These are phyloP conservation scores for Pythium biforme DNA, from an alignment of 352 stramenopile genomes.

Conservation along the genomic window DNA sequence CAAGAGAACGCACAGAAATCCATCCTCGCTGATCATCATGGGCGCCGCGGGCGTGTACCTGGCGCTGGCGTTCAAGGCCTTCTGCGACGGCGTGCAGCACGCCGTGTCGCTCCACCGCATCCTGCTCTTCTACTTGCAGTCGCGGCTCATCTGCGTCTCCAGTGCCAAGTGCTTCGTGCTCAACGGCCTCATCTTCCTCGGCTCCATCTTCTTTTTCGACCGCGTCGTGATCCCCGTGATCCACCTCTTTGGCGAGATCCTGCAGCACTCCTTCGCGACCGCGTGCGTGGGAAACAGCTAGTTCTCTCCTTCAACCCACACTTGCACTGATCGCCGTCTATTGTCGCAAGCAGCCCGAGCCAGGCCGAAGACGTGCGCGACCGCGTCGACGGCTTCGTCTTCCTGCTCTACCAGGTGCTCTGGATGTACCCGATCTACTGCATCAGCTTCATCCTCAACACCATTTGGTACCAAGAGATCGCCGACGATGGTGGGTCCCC, in stretches of 20 bases:
- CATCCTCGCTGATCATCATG: slow-evolving; percentile 3
- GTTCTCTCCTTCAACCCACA: no score
- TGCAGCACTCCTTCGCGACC: slow-evolving; percentile 67
- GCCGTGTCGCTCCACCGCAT: slow-evolving; percentile 85
- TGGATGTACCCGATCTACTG: slow-evolving; percentile 92
- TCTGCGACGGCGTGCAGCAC: slow-evolving; percentile 84
- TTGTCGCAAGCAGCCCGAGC: slow-evolving; percentile 28
- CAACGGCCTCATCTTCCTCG: slow-evolving; percentile 88
- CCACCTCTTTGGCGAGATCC: slow-evolving; percentile 82
- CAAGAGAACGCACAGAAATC: not conserved
- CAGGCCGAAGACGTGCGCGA: slow-evolving; percentile 76
- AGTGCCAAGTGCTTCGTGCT: slow-evolving; percentile 88
- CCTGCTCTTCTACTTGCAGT: slow-evolving; percentile 85
- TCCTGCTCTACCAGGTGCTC: slow-evolving; percentile 84
- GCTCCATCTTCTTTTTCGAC: slow-evolving; percentile 90
- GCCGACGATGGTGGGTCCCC: slow-evolving; percentile 70
- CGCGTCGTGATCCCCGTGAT: slow-evolving; percentile 82
- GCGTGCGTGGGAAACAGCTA: slow-evolving; percentile 30
- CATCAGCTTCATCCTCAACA: slow-evolving; percentile 91
- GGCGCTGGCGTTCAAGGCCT: slow-evolving; percentile 72
- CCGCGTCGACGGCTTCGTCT: slow-evolving; percentile 80
- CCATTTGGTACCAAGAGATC: slow-evolving; percentile 91
- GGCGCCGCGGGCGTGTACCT: slow-evolving; percentile 40
- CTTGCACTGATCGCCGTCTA: not conserved
- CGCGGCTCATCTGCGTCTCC: slow-evolving; percentile 78